phyloP scores from a whole-genome alignment of 306 rosid genomes.

The apple (Malus domestica) region DNA sequence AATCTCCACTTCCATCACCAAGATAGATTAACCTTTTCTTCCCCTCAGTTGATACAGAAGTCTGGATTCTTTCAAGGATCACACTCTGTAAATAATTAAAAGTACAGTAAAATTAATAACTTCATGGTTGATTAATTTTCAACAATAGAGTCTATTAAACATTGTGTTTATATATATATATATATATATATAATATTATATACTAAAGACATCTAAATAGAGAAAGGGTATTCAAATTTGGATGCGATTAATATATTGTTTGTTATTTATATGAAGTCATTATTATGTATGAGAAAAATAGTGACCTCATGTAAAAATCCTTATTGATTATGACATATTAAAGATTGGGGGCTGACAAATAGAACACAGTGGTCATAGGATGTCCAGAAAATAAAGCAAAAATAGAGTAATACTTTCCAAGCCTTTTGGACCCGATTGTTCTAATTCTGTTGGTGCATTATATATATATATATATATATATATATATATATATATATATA shows the following conservation, averaged over 20 bases:
- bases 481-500: too few species aligned
- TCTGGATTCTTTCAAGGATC: slow-evolving; percentile 18
- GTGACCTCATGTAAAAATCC: not conserved
- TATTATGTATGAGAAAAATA: not conserved
- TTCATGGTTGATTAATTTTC: too few species aligned
- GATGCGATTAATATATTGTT: not conserved
- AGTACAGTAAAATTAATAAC: too few species aligned
- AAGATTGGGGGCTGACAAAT: not conserved
- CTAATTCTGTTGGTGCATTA: too few species aligned
- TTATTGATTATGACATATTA: not conserved
- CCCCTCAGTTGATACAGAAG: slow-evolving; percentile 5
- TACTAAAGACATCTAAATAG: too few species aligned
- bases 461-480: too few species aligned
- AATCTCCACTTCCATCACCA: slow-evolving; percentile 29
- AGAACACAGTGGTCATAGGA: not conserved
- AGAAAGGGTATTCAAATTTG: too few species aligned
- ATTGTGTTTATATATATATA: too few species aligned
- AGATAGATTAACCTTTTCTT: slow-evolving; percentile 19
- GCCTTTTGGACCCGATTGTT: slow-evolving; percentile 5
- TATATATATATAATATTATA: too few species aligned
- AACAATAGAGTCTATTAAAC: too few species aligned
- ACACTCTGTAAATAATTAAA: slow-evolving; percentile 11
- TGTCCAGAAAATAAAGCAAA: not conserved
- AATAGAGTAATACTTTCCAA: not conserved
- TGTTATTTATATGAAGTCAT: not conserved